Evolutionary conservation across 2,329 filamentous ascomycete species (phyloP).

Genomic region (Fusarium sacchari): DNA sequence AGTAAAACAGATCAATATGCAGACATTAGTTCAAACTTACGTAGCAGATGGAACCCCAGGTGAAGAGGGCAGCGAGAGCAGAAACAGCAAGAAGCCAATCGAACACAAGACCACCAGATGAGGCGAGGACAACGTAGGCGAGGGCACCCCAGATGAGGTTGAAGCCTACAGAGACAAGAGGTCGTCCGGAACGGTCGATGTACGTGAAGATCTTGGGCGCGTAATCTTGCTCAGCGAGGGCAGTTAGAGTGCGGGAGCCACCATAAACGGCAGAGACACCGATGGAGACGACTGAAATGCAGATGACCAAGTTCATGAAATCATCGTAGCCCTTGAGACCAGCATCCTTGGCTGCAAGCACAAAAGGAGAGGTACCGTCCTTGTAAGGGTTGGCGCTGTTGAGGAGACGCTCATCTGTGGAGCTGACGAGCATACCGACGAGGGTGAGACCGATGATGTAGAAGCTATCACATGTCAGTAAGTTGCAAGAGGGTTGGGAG

Average conservation of each 20-base stretch:
- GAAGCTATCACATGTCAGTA: constrained; percentile 46
- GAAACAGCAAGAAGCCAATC: constrained; percentile 73
- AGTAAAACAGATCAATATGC: fast-evolving
- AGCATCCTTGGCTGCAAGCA: constrained; percentile 60
- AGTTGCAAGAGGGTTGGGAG: neutral
- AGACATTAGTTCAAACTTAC: neutral
- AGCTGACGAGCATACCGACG: constrained; percentile 57
- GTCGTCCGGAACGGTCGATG: constrained; percentile 63
- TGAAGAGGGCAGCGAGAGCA: constrained; percentile 70
- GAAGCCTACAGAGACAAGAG: constrained; percentile 57
- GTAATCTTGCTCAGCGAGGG: constrained; percentile 66
- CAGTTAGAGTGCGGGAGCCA: constrained; percentile 64
- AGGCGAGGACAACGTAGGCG: constrained; percentile 57
- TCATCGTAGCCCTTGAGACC: constrained; percentile 58
- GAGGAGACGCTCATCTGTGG: constrained; percentile 57
- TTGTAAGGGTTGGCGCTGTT: constrained; percentile 40
- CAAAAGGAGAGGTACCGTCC: constrained; percentile 59
- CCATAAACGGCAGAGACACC: constrained; percentile 66
- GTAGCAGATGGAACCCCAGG: constrained; percentile 72
- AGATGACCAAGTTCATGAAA: constrained; percentile 65
- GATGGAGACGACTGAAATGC: constrained; percentile 64
- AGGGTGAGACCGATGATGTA: constrained; percentile 62
- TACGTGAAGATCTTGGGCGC: constrained; percentile 64
- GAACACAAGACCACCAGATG: constrained; percentile 63
- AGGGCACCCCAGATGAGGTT: constrained; percentile 59